Evolutionary conservation across 1,284 basidiomycete genomes (phyloP), one percentile per base, ranked within the genome.

Genomic region (Earliella scabrosa): DNA sequence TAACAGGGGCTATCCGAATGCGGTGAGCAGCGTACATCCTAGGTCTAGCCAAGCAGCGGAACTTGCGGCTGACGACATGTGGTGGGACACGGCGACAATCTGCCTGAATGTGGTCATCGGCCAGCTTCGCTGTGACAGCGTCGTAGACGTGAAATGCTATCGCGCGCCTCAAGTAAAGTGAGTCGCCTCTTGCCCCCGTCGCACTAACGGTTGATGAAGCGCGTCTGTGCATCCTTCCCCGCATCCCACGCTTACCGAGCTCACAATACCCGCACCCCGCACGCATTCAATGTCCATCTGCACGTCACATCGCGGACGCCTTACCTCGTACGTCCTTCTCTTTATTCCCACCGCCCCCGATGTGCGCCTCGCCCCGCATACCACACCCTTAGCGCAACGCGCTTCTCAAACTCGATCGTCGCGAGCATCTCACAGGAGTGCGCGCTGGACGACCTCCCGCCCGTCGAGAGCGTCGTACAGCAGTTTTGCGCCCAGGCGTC

Each of bases 121-220:
- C 2, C 40, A 62, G 20, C 59, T 62, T n/a, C 65, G 63, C 8
- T 72, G 71, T 55, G 51, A 55, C 45, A 70, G 67, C 49, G 20
- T 69, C n/a, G 62, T 64, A 6, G 68, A 71, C 26, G 65, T 70
- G 11, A 60, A 68, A 38, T 72, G 71, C 51, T 72, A 65, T 54
- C 71, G 71, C 51, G 27, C 50, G n/a, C 32, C 50, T 4, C 21
- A 21, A 7, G 46, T 45, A 35, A 68, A 67, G 67, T 68, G 54
- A 56, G 67, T 65, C 18, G n/a, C 16, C 31, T 11, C 1, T 23
- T 20, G 13, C 35, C 9, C 10, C 24, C 13, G 34, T 3, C 20
- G 10, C 23, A 24, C 23, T 21, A 14, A 16, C 21, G 27, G 24
- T 35, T 44, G 23, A 48, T 24, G 47, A 51, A 13, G 44, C 44